Evolutionary conservation across 73 alveolate genomes (phyloP).

Genomic region (Paramecium bursaria): DNA sequence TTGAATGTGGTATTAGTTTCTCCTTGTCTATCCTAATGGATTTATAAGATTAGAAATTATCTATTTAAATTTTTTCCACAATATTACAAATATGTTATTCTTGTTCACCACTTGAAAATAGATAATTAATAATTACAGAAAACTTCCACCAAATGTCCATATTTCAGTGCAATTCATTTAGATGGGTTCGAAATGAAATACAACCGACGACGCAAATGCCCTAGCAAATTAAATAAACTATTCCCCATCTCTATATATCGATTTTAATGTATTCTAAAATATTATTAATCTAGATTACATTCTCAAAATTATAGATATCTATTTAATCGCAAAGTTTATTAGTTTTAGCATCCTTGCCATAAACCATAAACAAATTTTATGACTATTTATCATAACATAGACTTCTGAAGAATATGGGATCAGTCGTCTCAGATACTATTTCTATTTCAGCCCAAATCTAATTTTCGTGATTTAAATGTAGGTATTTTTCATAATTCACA

Average conservation of each 20-base stretch:
- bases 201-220: slow-evolving; percentile 48
- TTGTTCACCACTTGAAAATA: neutral
- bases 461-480: neutral
- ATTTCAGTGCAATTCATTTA: neutral
- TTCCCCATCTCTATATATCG: slow-evolving; percentile 8
- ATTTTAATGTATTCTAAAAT: neutral
- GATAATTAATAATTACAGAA: slow-evolving; percentile 25
- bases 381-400: slow-evolving; percentile 39
- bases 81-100: slow-evolving; percentile 6
- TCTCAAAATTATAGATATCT: slow-evolving; percentile 16
- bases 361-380: neutral
- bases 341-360: slow-evolving; percentile 40
- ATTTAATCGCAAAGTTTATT: slow-evolving; percentile 12
- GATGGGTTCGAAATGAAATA: neutral
- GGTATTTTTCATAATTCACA: slow-evolving; percentile 48
- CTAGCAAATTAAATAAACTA: slow-evolving; percentile 14
- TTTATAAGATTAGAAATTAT: neutral
- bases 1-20: neutral
- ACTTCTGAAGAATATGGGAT: slow-evolving; percentile 20
- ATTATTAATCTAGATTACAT: neutral
- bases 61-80: slow-evolving; percentile 21
- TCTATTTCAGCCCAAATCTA: slow-evolving; percentile 30
- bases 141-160: slow-evolving; percentile 57
- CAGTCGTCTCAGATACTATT: slow-evolving; percentile 7
- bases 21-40: slow-evolving; percentile 35